Base-by-base conservation (phyloP, 768 basidiomycete genomes). In the Tricholoma sp. region DNA sequence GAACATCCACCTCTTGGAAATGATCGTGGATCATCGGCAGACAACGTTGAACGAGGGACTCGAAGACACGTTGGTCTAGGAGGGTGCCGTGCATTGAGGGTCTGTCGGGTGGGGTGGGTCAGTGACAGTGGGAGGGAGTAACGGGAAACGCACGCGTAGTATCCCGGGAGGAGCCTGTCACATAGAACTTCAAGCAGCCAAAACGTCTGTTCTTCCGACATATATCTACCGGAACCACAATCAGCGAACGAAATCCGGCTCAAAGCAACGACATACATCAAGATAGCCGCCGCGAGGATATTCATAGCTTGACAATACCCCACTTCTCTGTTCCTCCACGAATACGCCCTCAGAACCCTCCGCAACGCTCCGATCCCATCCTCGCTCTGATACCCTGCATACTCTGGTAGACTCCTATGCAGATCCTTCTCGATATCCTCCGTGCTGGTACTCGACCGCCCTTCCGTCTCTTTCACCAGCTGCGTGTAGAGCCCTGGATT, bases 261-360 rank as follows among this genome's bases (percentile, higher is more conserved):
- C n/a, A n/a, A 15, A n/a, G 12, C 12, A 6, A 11, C 0, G 18
- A 68, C 83, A 60, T 64, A 93, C 92, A 95, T 94, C 52, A 96
- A 76, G 64, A 96, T 88, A n/a, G 93, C 94, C 28, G 96, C 95
- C 0, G 91, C 91, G 42, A 98, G 81, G 50, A 99, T 96, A 68
- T 99, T 99, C 92, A 99, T 94, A 6, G 96, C 97, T 88, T 98
- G 95, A 69, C 94, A 96, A 70, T 95, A 95, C n/a, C 93, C 91
- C 15, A 93, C 74, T 64, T 94, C 89, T 0, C 95, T 94, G 65
- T 97, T 98, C 73, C 88, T 88, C 73, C 94, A 94, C 52, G 94
- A 92, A 72, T 97, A 99, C 1, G 96, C 96, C 52, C 94, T 93
- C 57, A 99, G 69, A 1, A 99, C 97, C 44, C 95, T 80, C 57